Evolutionary conservation across 805 yeast species (phyloP), one percentile per base, ranked within the genome.

Genomic region (Suhomyces canberraensis): DNA sequence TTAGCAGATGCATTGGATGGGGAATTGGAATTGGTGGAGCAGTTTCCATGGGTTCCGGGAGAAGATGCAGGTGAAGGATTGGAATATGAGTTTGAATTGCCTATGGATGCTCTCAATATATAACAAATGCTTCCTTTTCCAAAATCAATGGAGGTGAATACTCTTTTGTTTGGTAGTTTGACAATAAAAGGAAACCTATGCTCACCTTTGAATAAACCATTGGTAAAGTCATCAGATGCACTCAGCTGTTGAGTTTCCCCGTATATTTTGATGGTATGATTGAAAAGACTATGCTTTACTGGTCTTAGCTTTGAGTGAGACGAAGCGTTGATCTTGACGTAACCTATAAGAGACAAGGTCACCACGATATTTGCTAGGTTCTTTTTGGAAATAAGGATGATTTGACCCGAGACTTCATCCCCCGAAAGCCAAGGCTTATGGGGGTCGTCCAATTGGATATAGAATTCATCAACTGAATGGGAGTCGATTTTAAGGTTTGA

Each of bases 101-200:
- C 56, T 16, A 68, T 56, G 3, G 79, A 65, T 8, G 82, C 81
- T 32, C 76, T 73, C 30, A 89, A 62, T 21, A 63, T 60, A 56
- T 89, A 89, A 3, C 74, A 58, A 11, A 89, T 85, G 14, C 86
- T 75, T n/a, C 97, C 96, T 49, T 80, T 79, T 47, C 90, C 96
- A 49, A 89, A 89, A 45, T 79, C 81, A 17, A 89, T 74, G 34
- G 88, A 79, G 16, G 93, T 84, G 57, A 71, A 81, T 3, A 86
- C 73, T 45, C 84, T 75, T 45, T 76, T 78, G 47, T 72, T 73
- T 1, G 96, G 96, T n/a, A 89, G 69, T 47, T 78, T 81, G 29
- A 89, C 84, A 32, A 83, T 76, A 53, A 89, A 90, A 15, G 95
- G 95, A 54, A 90, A 89, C 24, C 86, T 64, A 59, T 89, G 96